These are phyloP conservation scores for Mycena capillaripes DNA, from an alignment of 768 basidiomycete genomes.

Conservation along the genomic window DNA sequence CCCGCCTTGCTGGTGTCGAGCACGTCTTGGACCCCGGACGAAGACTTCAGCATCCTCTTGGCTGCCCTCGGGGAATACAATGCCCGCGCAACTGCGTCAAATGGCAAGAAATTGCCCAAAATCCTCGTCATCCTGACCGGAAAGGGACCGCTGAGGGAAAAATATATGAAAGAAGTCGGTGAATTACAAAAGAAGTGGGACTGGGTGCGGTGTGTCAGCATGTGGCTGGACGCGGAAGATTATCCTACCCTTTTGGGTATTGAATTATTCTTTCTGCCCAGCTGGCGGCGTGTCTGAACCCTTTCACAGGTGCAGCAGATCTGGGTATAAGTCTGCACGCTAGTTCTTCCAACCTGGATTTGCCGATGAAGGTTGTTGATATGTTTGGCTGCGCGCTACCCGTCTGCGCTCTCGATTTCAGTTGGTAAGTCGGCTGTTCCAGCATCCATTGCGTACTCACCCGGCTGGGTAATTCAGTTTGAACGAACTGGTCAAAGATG, in stretches of 20 bases:
- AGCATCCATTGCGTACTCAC: conserved; percentile 7
- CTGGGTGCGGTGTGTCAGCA: conserved; percentile 82
- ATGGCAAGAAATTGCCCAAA: conserved; percentile 68
- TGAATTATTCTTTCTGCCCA: conserved; percentile 21
- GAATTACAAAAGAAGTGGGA: conserved; percentile 77
- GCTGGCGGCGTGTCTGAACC: background rate
- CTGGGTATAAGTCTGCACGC: conserved; percentile 92
- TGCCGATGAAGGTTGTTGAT: conserved; percentile 99
- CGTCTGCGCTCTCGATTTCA: conserved; percentile 90
- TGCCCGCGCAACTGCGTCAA: conserved; percentile 54
- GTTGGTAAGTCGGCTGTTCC: conserved; percentile 70
- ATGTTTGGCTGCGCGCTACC: conserved; percentile 99
- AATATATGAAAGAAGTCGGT: conserved; percentile 81
- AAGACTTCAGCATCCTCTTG: conserved; percentile 91
- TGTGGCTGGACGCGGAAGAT: conserved; percentile 92
- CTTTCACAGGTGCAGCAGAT: conserved; percentile 83
- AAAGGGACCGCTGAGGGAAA: conserved; percentile 82
- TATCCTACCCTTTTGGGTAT: conserved; percentile 90
- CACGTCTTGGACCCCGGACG: conserved; percentile 98
- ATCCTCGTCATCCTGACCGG: conserved; percentile 91
- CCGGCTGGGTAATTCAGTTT: conserved; percentile 63
- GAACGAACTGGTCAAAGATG: conserved; percentile 87
- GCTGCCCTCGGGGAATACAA: conserved; percentile 84
- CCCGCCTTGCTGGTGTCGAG: conserved; percentile 92
- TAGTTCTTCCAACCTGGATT: conserved; percentile 90